A percentile compares a stretch with the other conserved stretches of the same genome.
Conservation (phyloP, 1,139 yeast species). For the Diutina pseudorugosa region DNA sequence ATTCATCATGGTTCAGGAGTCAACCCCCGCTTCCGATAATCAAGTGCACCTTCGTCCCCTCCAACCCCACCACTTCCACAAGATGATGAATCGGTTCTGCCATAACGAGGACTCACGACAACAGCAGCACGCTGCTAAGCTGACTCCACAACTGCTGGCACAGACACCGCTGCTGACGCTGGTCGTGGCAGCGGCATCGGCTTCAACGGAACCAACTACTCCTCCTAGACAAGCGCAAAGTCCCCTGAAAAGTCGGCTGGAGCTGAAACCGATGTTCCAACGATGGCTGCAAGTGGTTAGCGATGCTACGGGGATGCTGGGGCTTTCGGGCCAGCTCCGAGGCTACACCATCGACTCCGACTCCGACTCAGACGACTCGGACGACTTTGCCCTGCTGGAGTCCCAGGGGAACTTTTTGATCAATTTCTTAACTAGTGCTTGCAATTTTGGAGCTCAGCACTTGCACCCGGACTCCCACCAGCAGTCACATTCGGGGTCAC, state of each 20-base stretch:
- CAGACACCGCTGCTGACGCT: not conserved
- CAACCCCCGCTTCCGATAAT: not conserved
- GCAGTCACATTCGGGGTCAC: no score
- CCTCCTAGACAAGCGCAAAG: not conserved
- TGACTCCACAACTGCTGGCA: no score
- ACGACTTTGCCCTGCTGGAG: constrained; percentile 1
- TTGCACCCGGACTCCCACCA: no score
- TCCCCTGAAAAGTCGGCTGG: not conserved
- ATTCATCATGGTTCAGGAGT: not conserved
- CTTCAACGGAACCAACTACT: not conserved
- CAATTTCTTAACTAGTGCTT: not conserved
- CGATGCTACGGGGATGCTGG: not conserved
- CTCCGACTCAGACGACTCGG: not conserved
- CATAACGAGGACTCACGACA: not conserved
- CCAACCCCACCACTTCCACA: not conserved
- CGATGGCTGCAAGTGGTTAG: not conserved
- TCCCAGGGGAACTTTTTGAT: constrained; percentile 1
- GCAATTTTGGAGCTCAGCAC: not conserved
- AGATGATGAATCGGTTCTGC: not conserved
- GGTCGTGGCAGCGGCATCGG: not conserved
- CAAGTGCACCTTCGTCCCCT: not conserved
- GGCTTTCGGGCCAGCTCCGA: not conserved
- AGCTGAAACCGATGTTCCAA: not conserved
- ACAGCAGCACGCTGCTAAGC: not conserved
- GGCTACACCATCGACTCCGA: not conserved